phyloP scores from a whole-genome alignment of 768 basidiomycete species.

The Cystofilobasidium ferigula region DNA sequence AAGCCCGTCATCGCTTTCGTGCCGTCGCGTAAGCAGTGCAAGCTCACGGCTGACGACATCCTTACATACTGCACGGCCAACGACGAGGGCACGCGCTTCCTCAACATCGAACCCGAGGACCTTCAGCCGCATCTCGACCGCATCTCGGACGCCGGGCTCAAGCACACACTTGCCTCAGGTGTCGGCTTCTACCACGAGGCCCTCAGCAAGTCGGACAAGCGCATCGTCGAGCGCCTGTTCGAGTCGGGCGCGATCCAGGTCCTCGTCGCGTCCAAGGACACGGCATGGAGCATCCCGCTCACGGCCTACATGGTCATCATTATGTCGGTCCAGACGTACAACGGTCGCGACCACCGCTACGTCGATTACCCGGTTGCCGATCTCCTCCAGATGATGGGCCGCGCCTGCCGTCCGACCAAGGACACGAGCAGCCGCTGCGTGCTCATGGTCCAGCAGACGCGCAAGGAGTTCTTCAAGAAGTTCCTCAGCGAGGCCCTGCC shows the following conservation, averaged over 20 bases:
- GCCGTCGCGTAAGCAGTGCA: constrained; percentile 82
- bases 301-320: constrained; percentile 96
- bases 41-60: constrained; percentile 84
- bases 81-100: constrained; percentile 69
- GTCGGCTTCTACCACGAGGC: constrained; percentile 95
- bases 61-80: constrained; percentile 80
- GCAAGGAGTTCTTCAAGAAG: constrained; percentile 99
- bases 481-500: constrained; percentile 95
- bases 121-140: constrained; percentile 81
- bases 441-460: constrained; percentile 91
- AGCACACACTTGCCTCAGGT: constrained; percentile 73
- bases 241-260: constrained; percentile 90
- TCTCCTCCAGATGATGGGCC: constrained; percentile 97
- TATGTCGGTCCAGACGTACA: constrained; percentile 96
- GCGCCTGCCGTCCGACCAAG: constrained; percentile 80
- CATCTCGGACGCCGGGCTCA: constrained; percentile 60
- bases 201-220: constrained; percentile 78
- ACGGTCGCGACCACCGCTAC: constrained; percentile 96
- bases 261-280: constrained; percentile 91
- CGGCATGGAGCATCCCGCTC: constrained; percentile 89
- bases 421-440: constrained; percentile 88
- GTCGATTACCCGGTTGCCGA: constrained; percentile 98
- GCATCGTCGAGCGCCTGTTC: constrained; percentile 83
- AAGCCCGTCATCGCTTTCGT: constrained; percentile 90
- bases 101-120: constrained; percentile 73